A percentile compares a stretch with the other conserved stretches of the same genome.
phyloP scores from a whole-genome alignment of 2,329 filamentous ascomycete species.

The Nothopassalora personata region DNA sequence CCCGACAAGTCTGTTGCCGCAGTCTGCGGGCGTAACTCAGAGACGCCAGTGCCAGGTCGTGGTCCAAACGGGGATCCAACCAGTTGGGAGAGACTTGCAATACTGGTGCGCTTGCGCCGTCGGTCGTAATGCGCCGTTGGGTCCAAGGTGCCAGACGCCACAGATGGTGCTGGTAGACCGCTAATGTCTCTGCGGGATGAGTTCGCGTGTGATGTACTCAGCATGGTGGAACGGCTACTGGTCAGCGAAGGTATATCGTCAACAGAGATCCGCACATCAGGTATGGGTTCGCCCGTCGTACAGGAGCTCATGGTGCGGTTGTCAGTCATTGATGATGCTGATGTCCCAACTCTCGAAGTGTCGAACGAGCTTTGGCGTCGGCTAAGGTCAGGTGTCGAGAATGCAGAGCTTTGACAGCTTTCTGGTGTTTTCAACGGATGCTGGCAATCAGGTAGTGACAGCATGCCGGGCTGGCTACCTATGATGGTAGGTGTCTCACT shows the following conservation, averaged over 20 bases:
- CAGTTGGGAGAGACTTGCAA: conserved; percentile 70
- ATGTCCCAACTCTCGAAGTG: conserved; percentile 66
- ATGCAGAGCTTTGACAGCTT: conserved; percentile 52
- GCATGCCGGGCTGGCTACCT: conserved; percentile 33
- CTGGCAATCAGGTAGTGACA: conserved; percentile 34
- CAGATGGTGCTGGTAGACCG: conserved; percentile 37
- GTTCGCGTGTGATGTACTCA: conserved; percentile 55
- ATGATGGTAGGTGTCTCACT: conserved; percentile 37
- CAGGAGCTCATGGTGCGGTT: conserved; percentile 66
- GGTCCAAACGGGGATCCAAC: conserved; percentile 66
- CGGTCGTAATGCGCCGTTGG: conserved; percentile 40
- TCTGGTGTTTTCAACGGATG: conserved; percentile 60
- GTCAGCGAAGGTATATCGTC: conserved; percentile 70
- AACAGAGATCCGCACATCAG: conserved; percentile 64
- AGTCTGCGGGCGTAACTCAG: conserved; percentile 37
- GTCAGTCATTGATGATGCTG: conserved; percentile 66
- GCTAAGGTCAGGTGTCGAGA: conserved; percentile 59
- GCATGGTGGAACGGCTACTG: conserved; percentile 73
- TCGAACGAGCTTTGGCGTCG: conserved; percentile 63
- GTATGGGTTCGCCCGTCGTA: conserved; percentile 67
- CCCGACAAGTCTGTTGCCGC: conserved; percentile 53
- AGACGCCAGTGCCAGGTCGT: conserved; percentile 5
- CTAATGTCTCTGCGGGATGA: conserved; percentile 31
- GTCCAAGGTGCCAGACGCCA: conserved; percentile 38
- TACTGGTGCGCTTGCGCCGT: conserved; percentile 66